These are phyloP conservation scores for Calonectria multiphialidica DNA, from an alignment of 2,329 filamentous ascomycete genomes.

Conservation along the genomic window DNA sequence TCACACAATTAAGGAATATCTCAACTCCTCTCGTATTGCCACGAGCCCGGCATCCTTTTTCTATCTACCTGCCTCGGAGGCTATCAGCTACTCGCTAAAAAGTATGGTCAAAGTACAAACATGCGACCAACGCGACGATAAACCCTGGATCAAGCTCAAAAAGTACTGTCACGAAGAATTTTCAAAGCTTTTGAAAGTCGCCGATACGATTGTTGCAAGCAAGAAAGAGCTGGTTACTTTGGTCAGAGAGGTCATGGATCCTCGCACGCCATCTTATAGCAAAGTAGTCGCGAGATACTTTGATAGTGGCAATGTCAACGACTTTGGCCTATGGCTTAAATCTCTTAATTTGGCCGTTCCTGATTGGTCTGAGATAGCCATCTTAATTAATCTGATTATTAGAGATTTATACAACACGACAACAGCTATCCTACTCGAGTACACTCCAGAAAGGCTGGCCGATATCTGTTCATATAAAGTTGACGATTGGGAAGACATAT, in stretches of 20 bases:
- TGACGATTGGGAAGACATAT: neutral
- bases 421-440: neutral
- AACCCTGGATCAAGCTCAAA: neutral
- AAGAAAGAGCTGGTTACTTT: neutral
- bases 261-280: neutral
- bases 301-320: neutral
- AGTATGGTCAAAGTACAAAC: neutral
- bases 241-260: neutral
- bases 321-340: neutral
- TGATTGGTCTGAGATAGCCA: neutral
- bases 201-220: neutral
- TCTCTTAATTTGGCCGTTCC: neutral
- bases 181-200: neutral
- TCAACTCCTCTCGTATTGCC: neutral
- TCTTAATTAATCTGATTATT: neutral
- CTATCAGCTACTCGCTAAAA: neutral
- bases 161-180: neutral
- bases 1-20: neutral
- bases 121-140: neutral
- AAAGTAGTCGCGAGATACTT: too few relatives aligned
- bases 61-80: neutral
- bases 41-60: neutral
- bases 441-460: neutral
- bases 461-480: neutral
- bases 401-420: neutral